Conservation (phyloP, 148 eudicot genomes). For the Heliamphora exappendiculata region DNA sequence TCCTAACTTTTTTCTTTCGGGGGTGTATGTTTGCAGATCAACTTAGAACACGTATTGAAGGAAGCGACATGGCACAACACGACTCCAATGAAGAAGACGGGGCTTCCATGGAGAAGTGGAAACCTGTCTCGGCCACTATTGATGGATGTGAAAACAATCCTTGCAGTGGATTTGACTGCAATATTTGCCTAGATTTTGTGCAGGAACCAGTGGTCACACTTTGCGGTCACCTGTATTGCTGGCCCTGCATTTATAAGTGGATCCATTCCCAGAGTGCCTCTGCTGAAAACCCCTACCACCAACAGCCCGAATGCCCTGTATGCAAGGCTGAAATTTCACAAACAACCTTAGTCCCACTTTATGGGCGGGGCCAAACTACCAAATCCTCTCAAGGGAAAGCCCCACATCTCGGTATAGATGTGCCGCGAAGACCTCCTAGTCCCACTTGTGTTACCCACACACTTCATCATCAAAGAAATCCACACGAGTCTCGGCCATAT, state of each 20-base stretch:
- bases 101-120: slow-evolving; percentile 19
- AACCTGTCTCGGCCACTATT: slow-evolving; percentile 19
- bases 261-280: slow-evolving; percentile 35
- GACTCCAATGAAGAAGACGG: slow-evolving; percentile 17
- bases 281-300: slow-evolving; percentile 22
- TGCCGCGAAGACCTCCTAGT: slow-evolving; percentile 57
- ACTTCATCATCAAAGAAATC: slow-evolving; percentile 16
- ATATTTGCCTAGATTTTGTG: slow-evolving; percentile 71
- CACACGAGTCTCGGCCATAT: slow-evolving; percentile 12
- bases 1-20: slow-evolving; percentile 1
- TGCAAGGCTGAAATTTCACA: slow-evolving; percentile 64
- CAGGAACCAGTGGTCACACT: slow-evolving; percentile 79
- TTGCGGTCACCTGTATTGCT: slow-evolving; percentile 91
- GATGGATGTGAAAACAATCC: slow-evolving; percentile 27
- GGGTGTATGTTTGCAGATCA: slow-evolving; percentile 6
- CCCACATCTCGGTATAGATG: slow-evolving; percentile 17
- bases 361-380: slow-evolving; percentile 43
- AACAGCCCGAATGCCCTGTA: slow-evolving; percentile 68
- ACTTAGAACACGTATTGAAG: slow-evolving; percentile 6
- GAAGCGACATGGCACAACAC: slow-evolving; percentile 14
- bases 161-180: slow-evolving; percentile 68
- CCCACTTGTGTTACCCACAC: slow-evolving; percentile 27
- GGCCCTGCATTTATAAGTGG: slow-evolving; percentile 97
- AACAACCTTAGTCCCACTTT: slow-evolving; percentile 62
- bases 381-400: slow-evolving; percentile 24